Conservation (phyloP, 495 filamentous ascomycete species). For the Neurospora africana region DNA sequence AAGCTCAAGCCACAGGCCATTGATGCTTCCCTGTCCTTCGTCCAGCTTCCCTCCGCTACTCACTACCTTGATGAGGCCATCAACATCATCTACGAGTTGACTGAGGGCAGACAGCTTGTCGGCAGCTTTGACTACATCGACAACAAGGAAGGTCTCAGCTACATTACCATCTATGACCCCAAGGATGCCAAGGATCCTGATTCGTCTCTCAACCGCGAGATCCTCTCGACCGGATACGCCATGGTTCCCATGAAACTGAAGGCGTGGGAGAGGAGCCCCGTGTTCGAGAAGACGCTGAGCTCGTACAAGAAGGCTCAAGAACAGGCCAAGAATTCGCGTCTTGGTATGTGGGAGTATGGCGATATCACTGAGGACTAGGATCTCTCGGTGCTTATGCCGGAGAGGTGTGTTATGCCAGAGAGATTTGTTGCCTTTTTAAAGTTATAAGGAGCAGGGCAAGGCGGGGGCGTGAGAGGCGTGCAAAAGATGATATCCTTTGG, state of each 20-base stretch:
- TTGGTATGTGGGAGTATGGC: slow-evolving; percentile 97
- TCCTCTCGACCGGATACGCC: slow-evolving; percentile 72
- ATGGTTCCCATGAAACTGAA: slow-evolving; percentile 85
- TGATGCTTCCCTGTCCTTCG: slow-evolving; percentile 78
- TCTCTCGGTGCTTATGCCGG: neutral
- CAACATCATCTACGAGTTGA: slow-evolving; percentile 55
- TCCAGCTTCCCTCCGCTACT: slow-evolving; percentile 66
- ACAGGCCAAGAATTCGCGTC: slow-evolving; percentile 62
- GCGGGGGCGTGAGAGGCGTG: neutral
- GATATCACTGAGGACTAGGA: slow-evolving; percentile 78
- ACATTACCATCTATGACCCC: slow-evolving; percentile 80
- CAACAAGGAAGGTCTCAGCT: slow-evolving; percentile 61
- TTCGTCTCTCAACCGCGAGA: slow-evolving; percentile 77
- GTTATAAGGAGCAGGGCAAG: neutral
- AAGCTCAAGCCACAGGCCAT: slow-evolving; percentile 78
- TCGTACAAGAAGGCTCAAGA: slow-evolving; percentile 55
- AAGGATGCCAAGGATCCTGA: slow-evolving; percentile 36
- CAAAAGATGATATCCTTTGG: neutral
- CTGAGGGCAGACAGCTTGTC: slow-evolving; percentile 60
- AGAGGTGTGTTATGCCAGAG: neutral
- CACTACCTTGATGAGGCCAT: slow-evolving; percentile 78
- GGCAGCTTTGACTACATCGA: slow-evolving; percentile 80
- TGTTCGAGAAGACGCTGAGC: slow-evolving; percentile 58
- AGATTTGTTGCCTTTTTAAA: neutral
- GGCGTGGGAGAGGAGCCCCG: slow-evolving; percentile 66